Evolutionary conservation across 2,329 filamentous ascomycete genomes (phyloP), one percentile per base, ranked within the genome.

Genomic region (Biscogniauxia mediterranea): DNA sequence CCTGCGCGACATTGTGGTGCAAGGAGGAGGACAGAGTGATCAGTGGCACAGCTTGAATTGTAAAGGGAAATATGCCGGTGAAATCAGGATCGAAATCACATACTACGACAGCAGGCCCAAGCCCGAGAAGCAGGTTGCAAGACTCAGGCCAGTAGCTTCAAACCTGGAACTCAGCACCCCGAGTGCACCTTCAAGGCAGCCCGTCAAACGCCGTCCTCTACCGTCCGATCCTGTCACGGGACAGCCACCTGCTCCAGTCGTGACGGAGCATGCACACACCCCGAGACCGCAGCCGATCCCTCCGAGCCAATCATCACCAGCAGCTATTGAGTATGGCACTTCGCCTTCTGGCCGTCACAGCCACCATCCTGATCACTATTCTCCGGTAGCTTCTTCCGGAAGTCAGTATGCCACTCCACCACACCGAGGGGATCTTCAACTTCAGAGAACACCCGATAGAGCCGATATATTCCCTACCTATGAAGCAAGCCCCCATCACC

Each of bases 51-150:
- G 82, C 61, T 81, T 99, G 68, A 90, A 86, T 66, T 98, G 87
- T 81, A 92, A 89, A 73, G 93, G 93, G 65, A 97, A 97, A 81
- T 99, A 98, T 71, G 94, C 95, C 6, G 95, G 95, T 59, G 94
- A 98, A 75, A 88, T 99, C 66, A 86, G 94, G 67, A 89, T 99
- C 66, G 95, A 99, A 78, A 89, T 97, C 77, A 99, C 95, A 51
- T 99, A 90, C 78, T 99, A 98, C 80, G 95, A 99, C 75, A 88
- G 85, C 59, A 85, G 94, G 25, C 90, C 92, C 20, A 95, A 95
- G 77, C 83, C 84, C 13, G 92, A 96, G 62, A 93, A 90, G 77
- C 78, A 82, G 1, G 78, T 78, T 7, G 82, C 85, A 63, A 88
- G 85, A 72, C 78, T 83, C 61, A 85, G 78, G 69, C 73, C 76